Conservation (phyloP, 2,329 filamentous ascomycete genomes). For the Fusarium concolor region DNA sequence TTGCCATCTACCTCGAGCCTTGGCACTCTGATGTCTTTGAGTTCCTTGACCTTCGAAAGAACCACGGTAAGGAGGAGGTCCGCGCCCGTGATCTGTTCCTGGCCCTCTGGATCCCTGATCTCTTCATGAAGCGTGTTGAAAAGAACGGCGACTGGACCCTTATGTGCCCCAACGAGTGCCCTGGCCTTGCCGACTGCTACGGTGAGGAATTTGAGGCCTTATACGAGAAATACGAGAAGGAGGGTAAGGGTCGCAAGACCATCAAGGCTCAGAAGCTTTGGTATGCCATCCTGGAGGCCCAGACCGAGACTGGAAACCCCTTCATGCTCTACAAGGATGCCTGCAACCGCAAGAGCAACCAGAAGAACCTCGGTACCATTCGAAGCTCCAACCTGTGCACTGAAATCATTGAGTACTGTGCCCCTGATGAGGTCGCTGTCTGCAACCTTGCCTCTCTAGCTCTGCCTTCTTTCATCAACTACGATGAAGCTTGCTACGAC, state of each 20-base stretch:
- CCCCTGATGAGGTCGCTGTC: constrained; percentile 97
- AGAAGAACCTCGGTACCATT: constrained; percentile 99
- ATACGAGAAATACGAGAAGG: constrained; percentile 91
- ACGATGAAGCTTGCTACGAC: constrained; percentile 86
- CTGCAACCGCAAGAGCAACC: constrained; percentile 99
- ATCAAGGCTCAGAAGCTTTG: constrained; percentile 99
- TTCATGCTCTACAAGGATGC: constrained; percentile 99
- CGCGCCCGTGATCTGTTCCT: constrained; percentile 98
- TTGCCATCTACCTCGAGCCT: constrained; percentile 98
- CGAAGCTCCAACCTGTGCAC: constrained; percentile 99
- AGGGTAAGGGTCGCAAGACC: constrained; percentile 88
- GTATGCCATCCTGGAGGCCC: constrained; percentile 97
- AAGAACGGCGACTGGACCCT: constrained; percentile 97
- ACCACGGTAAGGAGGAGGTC: constrained; percentile 98
- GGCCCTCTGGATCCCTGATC: constrained; percentile 96
- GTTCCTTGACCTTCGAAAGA: constrained; percentile 98
- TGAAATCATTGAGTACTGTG: constrained; percentile 97
- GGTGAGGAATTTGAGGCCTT: constrained; percentile 97
- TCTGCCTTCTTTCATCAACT: constrained; percentile 90
- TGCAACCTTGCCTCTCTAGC: constrained; percentile 97
- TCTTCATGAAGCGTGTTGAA: constrained; percentile 99
- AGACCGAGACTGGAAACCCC: constrained; percentile 98
- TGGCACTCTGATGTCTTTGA: constrained; percentile 99
- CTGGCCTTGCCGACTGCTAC: constrained; percentile 94
- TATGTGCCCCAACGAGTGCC: constrained; percentile 97